These are phyloP conservation scores for Aureobasidium sp. DNA, from an alignment of 2,329 filamentous ascomycete genomes.

Conservation along the genomic window DNA sequence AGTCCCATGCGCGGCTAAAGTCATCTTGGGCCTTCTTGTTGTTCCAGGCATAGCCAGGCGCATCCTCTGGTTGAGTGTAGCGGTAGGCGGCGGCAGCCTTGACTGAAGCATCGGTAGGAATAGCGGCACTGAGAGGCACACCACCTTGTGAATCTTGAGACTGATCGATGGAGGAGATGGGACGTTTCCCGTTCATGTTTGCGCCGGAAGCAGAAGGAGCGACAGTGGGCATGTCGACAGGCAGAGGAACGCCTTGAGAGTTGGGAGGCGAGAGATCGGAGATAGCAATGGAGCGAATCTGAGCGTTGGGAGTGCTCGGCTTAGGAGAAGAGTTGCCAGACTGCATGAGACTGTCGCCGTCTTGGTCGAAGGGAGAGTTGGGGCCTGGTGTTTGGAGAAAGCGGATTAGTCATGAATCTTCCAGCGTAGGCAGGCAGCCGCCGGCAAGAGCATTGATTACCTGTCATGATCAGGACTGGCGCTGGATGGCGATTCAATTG, in stretches of 20 bases:
- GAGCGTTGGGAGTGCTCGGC: conserved; percentile 34
- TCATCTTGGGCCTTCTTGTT: conserved; percentile 54
- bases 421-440: not conserved
- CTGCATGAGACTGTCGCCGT: conserved; percentile 52
- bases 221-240: conserved; percentile 18
- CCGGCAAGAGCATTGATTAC: not conserved
- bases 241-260: conserved; percentile 36
- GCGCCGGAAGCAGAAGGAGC: conserved; percentile 21
- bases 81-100: conserved; percentile 26
- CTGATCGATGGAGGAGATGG: conserved; percentile 29
- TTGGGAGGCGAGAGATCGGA: conserved; percentile 50
- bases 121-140: not conserved
- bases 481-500: not conserved
- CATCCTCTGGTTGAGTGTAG: conserved; percentile 33
- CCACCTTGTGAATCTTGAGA: conserved; percentile 20
- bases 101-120: conserved; percentile 13
- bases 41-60: conserved; percentile 47
- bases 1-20: conserved; percentile 43
- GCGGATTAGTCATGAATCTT: conserved; percentile 7
- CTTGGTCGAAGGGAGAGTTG: conserved; percentile 33
- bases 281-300: conserved; percentile 22
- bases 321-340: conserved; percentile 34
- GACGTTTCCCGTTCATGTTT: conserved; percentile 35
- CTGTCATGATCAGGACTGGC: not conserved
- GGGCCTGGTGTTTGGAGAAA: conserved; percentile 1